Base-by-base conservation (phyloP, 768 basidiomycete genomes). In the Termitomyces sp. region DNA sequence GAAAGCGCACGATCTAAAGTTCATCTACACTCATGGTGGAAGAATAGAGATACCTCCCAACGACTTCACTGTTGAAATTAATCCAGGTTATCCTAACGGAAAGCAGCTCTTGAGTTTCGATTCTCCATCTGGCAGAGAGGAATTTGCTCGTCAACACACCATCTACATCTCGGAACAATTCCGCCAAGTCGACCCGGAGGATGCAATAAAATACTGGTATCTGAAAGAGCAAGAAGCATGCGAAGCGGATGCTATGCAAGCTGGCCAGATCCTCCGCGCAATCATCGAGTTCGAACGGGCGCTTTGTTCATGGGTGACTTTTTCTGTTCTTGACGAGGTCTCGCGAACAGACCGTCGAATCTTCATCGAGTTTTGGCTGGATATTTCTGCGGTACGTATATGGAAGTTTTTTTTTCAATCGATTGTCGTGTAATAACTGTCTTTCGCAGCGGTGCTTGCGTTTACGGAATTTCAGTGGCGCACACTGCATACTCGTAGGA, bases 131-230 rank as follows among this genome's bases (percentile, higher is more conserved):
- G 82, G 82, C 1, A 69, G 74, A 25, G 74, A 78, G 46, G 77
- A 80, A 63, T 66, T 86, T 32, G 79, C 80, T 2, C 74, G 74
- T 45, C 83, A 85, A 60, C 34, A 83, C 32, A 83, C 83, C 0
- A 55, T 74, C 17, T 62, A 72, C 20, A 58, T 76, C 8, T 80
- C 77, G 53, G 69, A 70, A 38, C 70, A 73, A 40, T 81, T 77
- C 66, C 64, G 69, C 25, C 63, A 69, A 45, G 73, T 84, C 36
- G 74, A 80, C 52, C 77, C 82, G 0, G 75, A 77, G 47, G 79
- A 78, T 56, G 75, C 76, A 6, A 73, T 84, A 25, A 69, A 69
- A 34, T 71, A 76, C 57, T 76, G 82, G 74, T 68, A 76, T 65
- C 67, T 68, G 31, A 70, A 70, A 29, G 61, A 62, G 12, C 43